Percentiles rank a stretch among this genome's conserved stretches.
These are phyloP conservation scores for Escallonia rubra DNA, from an alignment of 129 eudicot genomes.

Conservation along the genomic window DNA sequence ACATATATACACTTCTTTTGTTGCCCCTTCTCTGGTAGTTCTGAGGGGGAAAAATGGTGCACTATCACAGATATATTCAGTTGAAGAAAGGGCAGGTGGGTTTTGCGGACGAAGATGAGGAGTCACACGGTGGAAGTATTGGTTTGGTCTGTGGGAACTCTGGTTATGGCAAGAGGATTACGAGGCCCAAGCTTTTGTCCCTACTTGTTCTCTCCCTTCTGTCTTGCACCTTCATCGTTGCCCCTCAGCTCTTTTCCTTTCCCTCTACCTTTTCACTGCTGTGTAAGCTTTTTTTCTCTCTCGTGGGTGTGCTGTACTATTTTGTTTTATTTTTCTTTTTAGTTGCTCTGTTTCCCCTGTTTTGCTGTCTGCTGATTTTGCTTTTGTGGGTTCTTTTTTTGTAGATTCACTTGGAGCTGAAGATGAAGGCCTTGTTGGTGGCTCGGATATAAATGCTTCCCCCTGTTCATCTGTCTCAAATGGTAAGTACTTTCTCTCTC, in stretches of 20 bases:
- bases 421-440: conserved; percentile 35
- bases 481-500: conserved; percentile 35
- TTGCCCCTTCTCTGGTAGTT: background rate
- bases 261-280: conserved; percentile 42
- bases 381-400: conserved; percentile 14
- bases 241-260: conserved; percentile 39
- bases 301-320: conserved; percentile 2
- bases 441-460: conserved; percentile 30
- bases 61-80: conserved; percentile 32
- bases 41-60: conserved; percentile 27
- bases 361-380: background rate
- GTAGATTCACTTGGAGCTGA: conserved; percentile 59
- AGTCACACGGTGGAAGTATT: conserved; percentile 15
- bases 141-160: conserved; percentile 28
- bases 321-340: background rate
- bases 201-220: conserved; percentile 48
- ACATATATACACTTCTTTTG: background rate
- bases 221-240: conserved; percentile 58
- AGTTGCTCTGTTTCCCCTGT: conserved; percentile 1
- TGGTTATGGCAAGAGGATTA: conserved; percentile 31
- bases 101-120: conserved; percentile 42
- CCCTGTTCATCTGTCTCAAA: conserved; percentile 67
- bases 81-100: conserved; percentile 30
- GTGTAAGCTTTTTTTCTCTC: conserved; percentile 28
- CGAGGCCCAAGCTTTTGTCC: conserved; percentile 54